Percentiles rank a stretch among this genome's conserved stretches.
These are phyloP conservation scores for Stagonosporopsis chrysanthemi DNA, from an alignment of 2,329 filamentous ascomycete genomes.

Conservation along the genomic window DNA sequence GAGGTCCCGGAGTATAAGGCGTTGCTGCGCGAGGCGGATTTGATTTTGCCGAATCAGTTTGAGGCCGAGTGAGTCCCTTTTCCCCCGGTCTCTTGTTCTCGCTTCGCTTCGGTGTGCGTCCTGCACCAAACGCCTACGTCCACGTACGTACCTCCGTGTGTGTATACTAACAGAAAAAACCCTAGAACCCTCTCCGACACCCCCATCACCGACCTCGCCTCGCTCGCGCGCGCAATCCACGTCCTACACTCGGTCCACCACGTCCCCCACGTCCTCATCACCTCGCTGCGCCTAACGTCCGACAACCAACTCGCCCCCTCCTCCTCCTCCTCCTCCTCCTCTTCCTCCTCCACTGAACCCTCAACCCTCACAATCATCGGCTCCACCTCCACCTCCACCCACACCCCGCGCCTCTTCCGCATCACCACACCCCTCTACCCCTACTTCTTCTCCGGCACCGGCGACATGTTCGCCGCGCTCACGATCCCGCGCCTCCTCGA, in stretches of 20 bases:
- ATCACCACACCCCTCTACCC: constrained; percentile 87
- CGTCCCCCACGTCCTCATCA: constrained; percentile 90
- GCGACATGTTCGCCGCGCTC: constrained; percentile 97
- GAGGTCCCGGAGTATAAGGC: constrained; percentile 90
- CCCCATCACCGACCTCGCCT: constrained; percentile 77
- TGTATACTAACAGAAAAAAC: too few species aligned
- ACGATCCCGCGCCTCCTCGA: constrained; percentile 88
- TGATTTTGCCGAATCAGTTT: constrained; percentile 96
- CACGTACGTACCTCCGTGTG: too few species aligned
- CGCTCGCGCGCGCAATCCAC: constrained; percentile 76
- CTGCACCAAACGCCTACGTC: too few species aligned
- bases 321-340: constrained; percentile 43
- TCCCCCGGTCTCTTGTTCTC: too few species aligned
- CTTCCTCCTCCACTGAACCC: constrained; percentile 28
- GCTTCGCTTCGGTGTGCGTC: too few species aligned
- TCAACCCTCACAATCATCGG: constrained; percentile 74
- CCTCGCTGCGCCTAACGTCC: constrained; percentile 76
- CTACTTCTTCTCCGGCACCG: constrained; percentile 94
- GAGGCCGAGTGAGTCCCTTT: constrained; percentile 79
- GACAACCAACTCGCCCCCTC: constrained; percentile 55
- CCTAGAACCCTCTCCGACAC: constrained; percentile 75
- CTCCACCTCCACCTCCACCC: constrained; percentile 71
- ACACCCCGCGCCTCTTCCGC: constrained; percentile 81
- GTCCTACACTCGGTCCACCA: constrained; percentile 77
- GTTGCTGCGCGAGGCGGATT: constrained; percentile 79